Conservation (phyloP, 768 basidiomycete species). For the Leccinum subtestaceum region DNA sequence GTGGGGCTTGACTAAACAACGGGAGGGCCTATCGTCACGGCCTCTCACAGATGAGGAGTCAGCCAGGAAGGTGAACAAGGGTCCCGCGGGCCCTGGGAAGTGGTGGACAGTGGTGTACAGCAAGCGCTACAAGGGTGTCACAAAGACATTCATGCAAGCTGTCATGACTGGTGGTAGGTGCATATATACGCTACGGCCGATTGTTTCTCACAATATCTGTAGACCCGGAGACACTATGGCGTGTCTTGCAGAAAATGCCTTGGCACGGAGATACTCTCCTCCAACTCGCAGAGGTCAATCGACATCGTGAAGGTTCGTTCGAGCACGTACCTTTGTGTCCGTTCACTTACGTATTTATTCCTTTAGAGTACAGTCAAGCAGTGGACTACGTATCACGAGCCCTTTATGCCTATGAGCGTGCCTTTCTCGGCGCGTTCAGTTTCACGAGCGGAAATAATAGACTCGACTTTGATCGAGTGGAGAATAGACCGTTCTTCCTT, state of each 20-base stretch:
- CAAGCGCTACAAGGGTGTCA: slow-evolving; percentile 78
- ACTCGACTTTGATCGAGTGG: slow-evolving; percentile 86
- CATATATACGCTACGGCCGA: background rate
- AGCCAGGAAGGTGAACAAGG: slow-evolving; percentile 40
- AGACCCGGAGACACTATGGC: slow-evolving; percentile 81
- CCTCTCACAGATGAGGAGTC: slow-evolving; percentile 55
- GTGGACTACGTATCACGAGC: slow-evolving; percentile 91
- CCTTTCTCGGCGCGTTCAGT: slow-evolving; percentile 83
- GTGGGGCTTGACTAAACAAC: slow-evolving; percentile 70
- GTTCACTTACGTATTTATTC: background rate
- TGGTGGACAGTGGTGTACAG: slow-evolving; percentile 92
- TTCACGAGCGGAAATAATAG: slow-evolving; percentile 79
- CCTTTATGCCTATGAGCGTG: slow-evolving; percentile 88
- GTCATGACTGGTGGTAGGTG: slow-evolving; percentile 78
- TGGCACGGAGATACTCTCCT: slow-evolving; percentile 90
- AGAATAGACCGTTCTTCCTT: slow-evolving; percentile 91
- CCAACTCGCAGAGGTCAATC: slow-evolving; percentile 30
- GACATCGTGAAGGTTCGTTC: slow-evolving; percentile 78
- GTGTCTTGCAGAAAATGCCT: slow-evolving; percentile 70
- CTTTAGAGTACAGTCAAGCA: slow-evolving; percentile 73
- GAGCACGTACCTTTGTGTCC: background rate
- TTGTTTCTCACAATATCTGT: background rate
- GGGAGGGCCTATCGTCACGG: slow-evolving; percentile 73
- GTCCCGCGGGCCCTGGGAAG: slow-evolving; percentile 53
- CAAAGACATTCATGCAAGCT: slow-evolving; percentile 74